These are phyloP conservation scores for Blumeriella jaapii DNA, from an alignment of 2,329 filamentous ascomycete species.

Conservation along the genomic window DNA sequence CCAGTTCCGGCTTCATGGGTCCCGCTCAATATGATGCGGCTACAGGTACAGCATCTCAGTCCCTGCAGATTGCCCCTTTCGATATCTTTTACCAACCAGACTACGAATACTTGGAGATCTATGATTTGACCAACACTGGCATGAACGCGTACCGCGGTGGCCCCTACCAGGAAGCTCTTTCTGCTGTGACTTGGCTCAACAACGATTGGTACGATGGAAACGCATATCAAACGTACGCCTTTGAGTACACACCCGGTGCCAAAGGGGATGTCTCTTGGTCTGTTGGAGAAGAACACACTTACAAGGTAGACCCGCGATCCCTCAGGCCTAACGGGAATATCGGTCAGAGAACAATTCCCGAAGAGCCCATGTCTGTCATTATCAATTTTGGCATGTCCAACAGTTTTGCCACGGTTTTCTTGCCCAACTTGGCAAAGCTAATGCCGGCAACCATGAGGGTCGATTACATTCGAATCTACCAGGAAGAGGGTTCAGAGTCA, in stretches of 20 bases:
- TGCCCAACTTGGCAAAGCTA: slow-evolving; percentile 40
- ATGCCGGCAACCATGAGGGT: slow-evolving; percentile 56
- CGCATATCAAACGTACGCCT: slow-evolving; percentile 49
- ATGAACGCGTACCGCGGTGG: slow-evolving; percentile 52
- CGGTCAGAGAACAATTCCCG: slow-evolving; percentile 50
- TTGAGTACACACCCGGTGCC: slow-evolving; percentile 50
- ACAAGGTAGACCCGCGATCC: slow-evolving; percentile 47
- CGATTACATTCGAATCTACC: slow-evolving; percentile 62
- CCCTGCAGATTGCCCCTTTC: slow-evolving; percentile 56
- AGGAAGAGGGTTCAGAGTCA: slow-evolving; percentile 44
- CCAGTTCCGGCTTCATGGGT: slow-evolving; percentile 34
- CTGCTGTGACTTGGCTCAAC: slow-evolving; percentile 48
- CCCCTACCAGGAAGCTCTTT: slow-evolving; percentile 51
- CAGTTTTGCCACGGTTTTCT: slow-evolving; percentile 51
- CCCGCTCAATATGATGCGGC: slow-evolving; percentile 35
- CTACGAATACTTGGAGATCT: slow-evolving; percentile 53
- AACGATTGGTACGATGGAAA: slow-evolving; percentile 56
- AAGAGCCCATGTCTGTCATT: slow-evolving; percentile 56
- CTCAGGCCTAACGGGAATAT: slow-evolving; percentile 60
- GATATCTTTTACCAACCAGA: slow-evolving; percentile 59
- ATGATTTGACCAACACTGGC: slow-evolving; percentile 43
- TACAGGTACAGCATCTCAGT: slow-evolving; percentile 53
- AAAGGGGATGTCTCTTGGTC: slow-evolving; percentile 56
- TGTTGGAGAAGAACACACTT: slow-evolving; percentile 52
- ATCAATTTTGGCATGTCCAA: slow-evolving; percentile 61